Percentiles rank a stretch among this genome's conserved stretches.
Evolutionary conservation across 148 eudicot species (phyloP).

Genomic region (Vaccinium vitisidaea): DNA sequence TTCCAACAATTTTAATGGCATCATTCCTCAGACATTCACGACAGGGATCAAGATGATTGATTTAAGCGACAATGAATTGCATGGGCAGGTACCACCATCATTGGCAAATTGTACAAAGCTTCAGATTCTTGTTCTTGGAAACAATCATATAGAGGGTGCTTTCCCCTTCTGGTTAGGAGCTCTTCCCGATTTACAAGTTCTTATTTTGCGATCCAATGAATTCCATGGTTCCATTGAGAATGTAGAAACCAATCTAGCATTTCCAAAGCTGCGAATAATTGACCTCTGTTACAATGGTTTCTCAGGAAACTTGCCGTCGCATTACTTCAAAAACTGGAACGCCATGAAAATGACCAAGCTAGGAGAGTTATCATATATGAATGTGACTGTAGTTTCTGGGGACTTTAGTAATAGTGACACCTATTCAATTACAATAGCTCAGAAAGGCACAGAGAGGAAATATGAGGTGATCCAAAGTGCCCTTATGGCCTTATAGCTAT

Average conservation of each 20-base stretch:
- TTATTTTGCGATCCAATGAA: conserved; percentile 22
- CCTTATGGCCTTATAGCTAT: conserved; percentile 26
- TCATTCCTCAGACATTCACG: neutral
- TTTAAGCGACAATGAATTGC: neutral
- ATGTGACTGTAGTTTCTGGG: no score
- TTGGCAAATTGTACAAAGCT: conserved; percentile 12
- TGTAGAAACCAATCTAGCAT: neutral
- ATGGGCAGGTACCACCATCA: neutral
- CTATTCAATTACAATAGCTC: conserved; percentile 29
- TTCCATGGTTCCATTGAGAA: conserved; percentile 28
- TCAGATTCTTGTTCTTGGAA: conserved; percentile 28
- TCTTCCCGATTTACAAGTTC: neutral
- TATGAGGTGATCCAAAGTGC: conserved; percentile 13
- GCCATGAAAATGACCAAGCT: conserved; percentile 19
- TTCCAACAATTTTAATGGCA: neutral
- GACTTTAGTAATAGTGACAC: no score
- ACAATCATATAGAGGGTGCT: conserved; percentile 26
- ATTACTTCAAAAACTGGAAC: conserved; percentile 19
- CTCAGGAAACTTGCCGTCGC: conserved; percentile 27
- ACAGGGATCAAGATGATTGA: neutral
- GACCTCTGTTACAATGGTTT: conserved; percentile 37
- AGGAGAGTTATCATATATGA: neutral
- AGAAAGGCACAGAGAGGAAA: conserved; percentile 28
- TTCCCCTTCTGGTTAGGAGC: conserved; percentile 24
- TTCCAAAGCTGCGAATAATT: conserved; percentile 31